These are phyloP conservation scores for Hemisphaericaspora subhashii DNA, from an alignment of 1,139 yeast species.

Conservation along the genomic window DNA sequence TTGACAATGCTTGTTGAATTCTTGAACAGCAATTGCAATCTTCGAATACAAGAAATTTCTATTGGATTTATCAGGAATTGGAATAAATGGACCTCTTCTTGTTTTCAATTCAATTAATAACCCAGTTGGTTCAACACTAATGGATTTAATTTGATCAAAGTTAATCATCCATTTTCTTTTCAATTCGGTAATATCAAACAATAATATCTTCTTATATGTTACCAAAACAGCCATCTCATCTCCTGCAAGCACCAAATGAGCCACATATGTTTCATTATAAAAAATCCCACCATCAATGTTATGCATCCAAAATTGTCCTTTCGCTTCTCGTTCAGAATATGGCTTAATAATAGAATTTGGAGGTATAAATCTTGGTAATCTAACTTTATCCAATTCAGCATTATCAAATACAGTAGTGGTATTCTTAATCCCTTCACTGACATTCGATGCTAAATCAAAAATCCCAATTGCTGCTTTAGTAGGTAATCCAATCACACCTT, in stretches of 20 bases:
- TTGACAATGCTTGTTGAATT: slow-evolving; percentile 66
- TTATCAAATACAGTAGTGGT: slow-evolving; percentile 90
- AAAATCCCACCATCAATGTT: slow-evolving; percentile 77
- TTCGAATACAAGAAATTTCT: slow-evolving; percentile 68
- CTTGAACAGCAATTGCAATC: slow-evolving; percentile 79
- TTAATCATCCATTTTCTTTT: slow-evolving; percentile 64
- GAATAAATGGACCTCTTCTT: slow-evolving; percentile 71
- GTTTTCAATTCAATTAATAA: slow-evolving; percentile 64
- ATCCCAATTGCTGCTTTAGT: slow-evolving; percentile 96
- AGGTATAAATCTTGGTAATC: slow-evolving; percentile 77
- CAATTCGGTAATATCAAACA: slow-evolving; percentile 65
- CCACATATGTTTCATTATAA: slow-evolving; percentile 72
- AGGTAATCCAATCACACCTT: slow-evolving; percentile 92
- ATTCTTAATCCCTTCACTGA: slow-evolving; percentile 90
- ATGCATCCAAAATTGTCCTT: slow-evolving; percentile 93
- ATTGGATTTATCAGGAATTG: slow-evolving; percentile 68
- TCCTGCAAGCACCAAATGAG: slow-evolving; percentile 82
- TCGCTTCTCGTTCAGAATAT: slow-evolving; percentile 80
- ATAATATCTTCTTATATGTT: slow-evolving; percentile 68
- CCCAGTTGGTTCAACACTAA: slow-evolving; percentile 80
- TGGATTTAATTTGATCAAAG: slow-evolving; percentile 62
- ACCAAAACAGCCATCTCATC: slow-evolving; percentile 76
- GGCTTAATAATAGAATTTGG: slow-evolving; percentile 71
- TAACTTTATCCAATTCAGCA: slow-evolving; percentile 74
- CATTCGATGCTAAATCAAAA: slow-evolving; percentile 88